phyloP scores from a whole-genome alignment of 2,329 filamentous ascomycete genomes.

The Clathrospora elynae region DNA sequence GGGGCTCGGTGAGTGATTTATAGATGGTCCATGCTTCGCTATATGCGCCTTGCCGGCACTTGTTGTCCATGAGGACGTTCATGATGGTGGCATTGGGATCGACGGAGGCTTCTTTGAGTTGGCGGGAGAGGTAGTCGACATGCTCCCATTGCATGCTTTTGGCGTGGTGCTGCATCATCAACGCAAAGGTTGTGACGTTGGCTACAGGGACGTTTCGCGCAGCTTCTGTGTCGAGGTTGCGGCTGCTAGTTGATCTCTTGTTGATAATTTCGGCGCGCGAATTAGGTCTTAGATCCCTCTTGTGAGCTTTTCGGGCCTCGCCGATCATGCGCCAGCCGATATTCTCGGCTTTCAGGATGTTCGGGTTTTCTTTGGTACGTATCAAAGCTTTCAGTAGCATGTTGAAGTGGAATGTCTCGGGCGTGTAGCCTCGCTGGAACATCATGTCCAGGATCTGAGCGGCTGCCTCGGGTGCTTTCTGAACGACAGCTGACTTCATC shows the following conservation, averaged over 20 bases:
- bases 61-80: slow-evolving; percentile 42
- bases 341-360: slow-evolving; percentile 41
- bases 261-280: slow-evolving; percentile 6
- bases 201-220: slow-evolving; percentile 31
- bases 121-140: slow-evolving; percentile 40
- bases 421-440: slow-evolving; percentile 68
- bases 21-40: slow-evolving; percentile 38
- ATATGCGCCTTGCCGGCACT: slow-evolving; percentile 37
- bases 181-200: slow-evolving; percentile 37
- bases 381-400: slow-evolving; percentile 81
- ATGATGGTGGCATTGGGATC: slow-evolving; percentile 35
- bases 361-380: slow-evolving; percentile 48
- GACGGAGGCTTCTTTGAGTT: slow-evolving; percentile 29
- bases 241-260: background rate
- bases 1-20: slow-evolving; percentile 30
- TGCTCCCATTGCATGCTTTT: slow-evolving; percentile 39
- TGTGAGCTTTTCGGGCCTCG: slow-evolving; percentile 14
- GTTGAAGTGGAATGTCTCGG: slow-evolving; percentile 78
- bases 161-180: slow-evolving; percentile 42
- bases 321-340: slow-evolving; percentile 47
- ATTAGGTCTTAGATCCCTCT: background rate
- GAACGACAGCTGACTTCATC: slow-evolving; percentile 81
- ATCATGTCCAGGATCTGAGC: slow-evolving; percentile 76
- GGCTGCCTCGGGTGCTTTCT: slow-evolving; percentile 65
- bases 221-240: background rate